These are phyloP conservation scores for Penicillium sp. DNA, from an alignment of 2,329 filamentous ascomycete species.

Conservation along the genomic window DNA sequence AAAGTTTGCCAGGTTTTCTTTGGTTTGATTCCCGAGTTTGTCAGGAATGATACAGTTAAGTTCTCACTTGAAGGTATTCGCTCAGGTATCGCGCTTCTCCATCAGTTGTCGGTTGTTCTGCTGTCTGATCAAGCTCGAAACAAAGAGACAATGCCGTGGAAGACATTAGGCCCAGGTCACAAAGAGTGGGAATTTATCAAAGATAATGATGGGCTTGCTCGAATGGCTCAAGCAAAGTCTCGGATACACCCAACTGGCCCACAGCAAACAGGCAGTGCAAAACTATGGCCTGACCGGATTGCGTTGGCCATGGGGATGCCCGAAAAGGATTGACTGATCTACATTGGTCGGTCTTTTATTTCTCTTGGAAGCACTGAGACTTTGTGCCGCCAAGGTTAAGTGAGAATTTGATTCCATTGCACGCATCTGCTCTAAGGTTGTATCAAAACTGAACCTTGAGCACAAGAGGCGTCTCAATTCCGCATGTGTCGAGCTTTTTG, in stretches of 20 bases:
- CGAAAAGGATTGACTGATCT: neutral
- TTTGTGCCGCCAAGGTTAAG: neutral
- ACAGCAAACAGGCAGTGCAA: neutral
- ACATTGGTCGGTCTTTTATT: neutral
- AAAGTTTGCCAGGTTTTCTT: neutral
- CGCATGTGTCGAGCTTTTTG: neutral
- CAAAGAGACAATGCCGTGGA: neutral
- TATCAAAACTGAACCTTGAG: too few species aligned
- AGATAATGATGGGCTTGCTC: neutral
- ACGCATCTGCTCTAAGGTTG: neutral
- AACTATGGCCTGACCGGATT: constrained; percentile 1
- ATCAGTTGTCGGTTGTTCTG: constrained; percentile 18
- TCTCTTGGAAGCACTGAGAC: neutral
- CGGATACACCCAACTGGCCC: neutral
- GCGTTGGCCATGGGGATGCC: constrained; percentile 6
- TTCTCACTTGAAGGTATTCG: constrained; percentile 12
- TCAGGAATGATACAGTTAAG: constrained; percentile 1
- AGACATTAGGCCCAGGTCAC: neutral
- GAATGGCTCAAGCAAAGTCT: neutral
- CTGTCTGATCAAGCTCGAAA: constrained; percentile 4
- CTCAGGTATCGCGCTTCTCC: constrained; percentile 18
- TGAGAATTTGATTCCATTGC: neutral
- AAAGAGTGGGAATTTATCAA: neutral
- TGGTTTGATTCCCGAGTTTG: constrained; percentile 3
- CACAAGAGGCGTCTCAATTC: neutral